Percentiles rank a stretch among this genome's conserved stretches.
Conservation (phyloP, 441 rosid species). For the Macaranga tanarius region DNA sequence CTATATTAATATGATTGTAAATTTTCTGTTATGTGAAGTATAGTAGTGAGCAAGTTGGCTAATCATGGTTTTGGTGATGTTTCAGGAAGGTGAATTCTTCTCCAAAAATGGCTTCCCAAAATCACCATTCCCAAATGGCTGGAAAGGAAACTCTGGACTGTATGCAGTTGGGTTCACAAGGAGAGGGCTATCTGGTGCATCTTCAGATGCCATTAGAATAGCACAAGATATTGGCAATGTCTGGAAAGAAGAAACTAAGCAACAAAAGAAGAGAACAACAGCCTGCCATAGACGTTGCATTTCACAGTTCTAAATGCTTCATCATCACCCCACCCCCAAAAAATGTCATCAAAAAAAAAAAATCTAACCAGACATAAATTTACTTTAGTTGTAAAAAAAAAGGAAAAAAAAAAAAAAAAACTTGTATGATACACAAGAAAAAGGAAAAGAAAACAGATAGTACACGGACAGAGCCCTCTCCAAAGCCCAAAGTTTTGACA, state of each 20-base stretch:
- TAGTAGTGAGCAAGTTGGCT: neutral
- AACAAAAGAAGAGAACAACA: slow-evolving; percentile 42
- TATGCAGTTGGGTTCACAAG: slow-evolving; percentile 92
- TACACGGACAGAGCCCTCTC: slow-evolving; percentile 54
- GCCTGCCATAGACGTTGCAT: slow-evolving; percentile 74
- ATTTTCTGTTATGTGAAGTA: neutral
- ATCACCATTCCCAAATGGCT: slow-evolving; percentile 57
- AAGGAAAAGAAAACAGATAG: slow-evolving; percentile 23
- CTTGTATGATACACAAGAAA: slow-evolving; percentile 25
- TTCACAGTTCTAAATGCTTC: slow-evolving; percentile 50
- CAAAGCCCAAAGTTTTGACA: slow-evolving; percentile 49
- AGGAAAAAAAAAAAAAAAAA: neutral
- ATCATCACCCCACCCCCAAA: neutral
- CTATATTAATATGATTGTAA: neutral
- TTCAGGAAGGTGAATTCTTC: slow-evolving; percentile 79
- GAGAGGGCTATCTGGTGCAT: slow-evolving; percentile 87
- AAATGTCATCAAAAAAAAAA: neutral
- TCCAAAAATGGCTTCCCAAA: slow-evolving; percentile 74
- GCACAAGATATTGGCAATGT: slow-evolving; percentile 70
- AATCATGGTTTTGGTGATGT: slow-evolving; percentile 15
- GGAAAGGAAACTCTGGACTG: slow-evolving; percentile 83
- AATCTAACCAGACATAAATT: slow-evolving; percentile 11
- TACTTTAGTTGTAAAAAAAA: slow-evolving; percentile 16
- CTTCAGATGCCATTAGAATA: slow-evolving; percentile 61
- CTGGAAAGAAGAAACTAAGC: slow-evolving; percentile 67